Evolutionary conservation across 129 eudicot species (phyloP), one percentile per base, ranked within the genome.

Genomic region (Ambrosia trifida): DNA sequence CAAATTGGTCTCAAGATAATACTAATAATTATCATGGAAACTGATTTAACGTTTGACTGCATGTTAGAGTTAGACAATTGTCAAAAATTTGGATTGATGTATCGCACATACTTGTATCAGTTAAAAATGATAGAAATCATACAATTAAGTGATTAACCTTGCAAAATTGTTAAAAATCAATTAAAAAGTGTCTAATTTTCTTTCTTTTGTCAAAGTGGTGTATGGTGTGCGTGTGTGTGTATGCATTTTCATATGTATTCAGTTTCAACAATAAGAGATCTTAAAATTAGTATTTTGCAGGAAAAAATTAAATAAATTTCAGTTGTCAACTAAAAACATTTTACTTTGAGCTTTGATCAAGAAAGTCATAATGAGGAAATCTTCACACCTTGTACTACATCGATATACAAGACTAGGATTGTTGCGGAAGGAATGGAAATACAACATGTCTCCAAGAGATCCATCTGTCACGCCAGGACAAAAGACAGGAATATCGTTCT

Each of bases 401-500:
- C 98, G 49, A 93, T 38, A n/a, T n/a, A 87, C 89, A 76, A 93
- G 78, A 74, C 98, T 95, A 33, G 95, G 95, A 41, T 80, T 88
- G 73, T n/a, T n/a, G n/a, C 84, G 86, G 53, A 81, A 79, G 11
- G 92, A 89, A 81, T 93, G 98, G 68, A 93, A 87, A 83, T 93
- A 93, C 71, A 89, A 72, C 96, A 93, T 93, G 73, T 93, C 98
- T 12, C 98, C 96, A 3, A 93, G 79, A 31, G 96, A 93, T 51
- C 98, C 98, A 63, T 93, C 98, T 10, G 98, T 89, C 72, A 93
- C 77, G 67, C 90, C 95, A 16, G 96, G 98, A 77, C 98, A 89
- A 80, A 68, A 93, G 58, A 93, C 90, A 0, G 96, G 95, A 50
- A 93, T 81, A 58, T 85, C 50, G 84, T 93, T 93, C 98, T 93